Evolutionary conservation across 441 rosid species (phyloP), one percentile per base, ranked within the genome.

Genomic region (Kokia cookei): DNA sequence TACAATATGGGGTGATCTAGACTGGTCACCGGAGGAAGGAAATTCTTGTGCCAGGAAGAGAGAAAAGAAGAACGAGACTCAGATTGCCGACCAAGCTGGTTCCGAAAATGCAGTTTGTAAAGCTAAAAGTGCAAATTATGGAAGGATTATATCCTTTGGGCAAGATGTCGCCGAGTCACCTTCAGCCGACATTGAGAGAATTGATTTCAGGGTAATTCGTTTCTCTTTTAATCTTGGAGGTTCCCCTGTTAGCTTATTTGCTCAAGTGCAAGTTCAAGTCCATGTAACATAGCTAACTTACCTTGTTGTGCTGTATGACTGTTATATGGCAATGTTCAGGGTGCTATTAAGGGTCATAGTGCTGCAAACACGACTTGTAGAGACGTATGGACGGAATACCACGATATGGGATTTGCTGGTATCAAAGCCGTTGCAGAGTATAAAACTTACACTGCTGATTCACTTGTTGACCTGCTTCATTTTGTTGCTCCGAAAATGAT

Each of bases 401-500:
- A 92, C 84, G 99, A 96, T 57, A 96, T 96, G 96, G 97, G 97
- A 66, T 54, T 81, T 78, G 94, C 84, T 76, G 97, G 99, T 71
- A 84, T 93, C 75, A 86, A 83, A 81, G 96, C 98, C 71, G 89
- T 89, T 35, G 93, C 89, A 37, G 97, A 91, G 77, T 85, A 91
- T 69, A 93, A 89, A 84, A 89, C 81, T 65, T 91, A 92, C 83
- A 92, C 97, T 27, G 87, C 93, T 61, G 94, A 81, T 37, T 80
- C 88, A 32, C 29, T 82, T 55, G 24, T 91, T 37, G 98, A 96
- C 78, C 85, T 96, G 78, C 89, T 96, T 51, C 79, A 84, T 0
- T 96, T 82, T 73, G 96, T 96, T 76, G 98, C 99, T 76, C 99
- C 99, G 14, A 93, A 89, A 84, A 87, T 92, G 96, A 93, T 96